Base-by-base conservation (phyloP, 1,284 basidiomycete genomes). In the Lignosus rhinocerotis region DNA sequence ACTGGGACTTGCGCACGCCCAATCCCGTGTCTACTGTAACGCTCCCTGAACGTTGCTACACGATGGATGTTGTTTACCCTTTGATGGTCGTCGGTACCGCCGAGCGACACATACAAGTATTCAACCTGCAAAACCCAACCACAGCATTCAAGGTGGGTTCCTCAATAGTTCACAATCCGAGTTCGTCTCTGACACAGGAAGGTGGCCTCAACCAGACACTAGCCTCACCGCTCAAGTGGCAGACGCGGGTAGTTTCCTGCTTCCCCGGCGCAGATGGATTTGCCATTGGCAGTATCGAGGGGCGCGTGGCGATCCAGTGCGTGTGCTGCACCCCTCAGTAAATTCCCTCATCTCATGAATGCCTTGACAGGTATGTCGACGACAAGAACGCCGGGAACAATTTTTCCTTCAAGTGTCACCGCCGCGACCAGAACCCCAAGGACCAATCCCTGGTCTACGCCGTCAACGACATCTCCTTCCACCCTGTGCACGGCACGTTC, bases 381-480 rank as follows among this genome's bases (percentile, higher is more conserved):
- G 91, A 93, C 5, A 92, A 91, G 70, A 86, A 92, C 61, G 74
- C 79, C 49, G 71, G 76, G 87, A 83, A 86, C 72, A 96, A 96
- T 76, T 97, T 96, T 72, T 94, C 93, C 0, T 98, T 98, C 84
- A 96, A 95, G 70, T 98, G 96, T 70, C 96, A 98, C 72, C 92
- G 96, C 42, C 85, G 86, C 53, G 93, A 95, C 63, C 76, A 82
- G 55, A 71, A 76, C 2, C 83, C 80, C 45, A 90, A 91, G 69
- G 87, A 92, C 60, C 86, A 92, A 65, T 86, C 90, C 0, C 78
- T 94, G 49, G 90, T 98, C 14, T 98, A 85, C 70, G 85, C 95
- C 0, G 94, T 98, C 57, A 98, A 99, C 69, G 90, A 92, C 58
- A 91, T 94, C 67, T 84, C 86, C 1, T 98, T 98, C 82, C 94